Conservation (phyloP, 140 eudicot species). For the Senecio squalidus region DNA sequence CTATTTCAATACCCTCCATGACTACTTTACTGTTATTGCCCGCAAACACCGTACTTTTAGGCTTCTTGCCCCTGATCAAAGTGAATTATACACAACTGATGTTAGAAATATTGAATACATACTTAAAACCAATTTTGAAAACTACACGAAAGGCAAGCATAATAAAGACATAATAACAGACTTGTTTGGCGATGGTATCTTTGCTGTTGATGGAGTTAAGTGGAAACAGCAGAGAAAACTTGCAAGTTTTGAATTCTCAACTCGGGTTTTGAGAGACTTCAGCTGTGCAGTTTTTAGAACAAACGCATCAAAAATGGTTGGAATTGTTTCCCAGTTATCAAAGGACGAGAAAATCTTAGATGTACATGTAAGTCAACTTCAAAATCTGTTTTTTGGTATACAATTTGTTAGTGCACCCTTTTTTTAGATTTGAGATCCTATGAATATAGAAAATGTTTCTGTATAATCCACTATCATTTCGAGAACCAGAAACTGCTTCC, state of each 20-base stretch:
- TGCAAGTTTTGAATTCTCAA: conserved; percentile 61
- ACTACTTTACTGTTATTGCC: conserved; percentile 36
- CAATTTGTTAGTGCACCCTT: neutral
- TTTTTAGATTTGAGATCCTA: neutral
- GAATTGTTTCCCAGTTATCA: conserved; percentile 25
- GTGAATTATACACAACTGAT: conserved; percentile 17
- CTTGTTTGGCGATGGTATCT: conserved; percentile 61
- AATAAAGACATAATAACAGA: conserved; percentile 36
- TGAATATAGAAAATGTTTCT: neutral
- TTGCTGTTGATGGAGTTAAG: conserved; percentile 52
- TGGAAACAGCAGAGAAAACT: conserved; percentile 67
- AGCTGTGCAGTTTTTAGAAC: conserved; percentile 52
- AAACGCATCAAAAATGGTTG: conserved; percentile 40
- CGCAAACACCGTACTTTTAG: conserved; percentile 37
- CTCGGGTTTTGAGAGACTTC: conserved; percentile 47
- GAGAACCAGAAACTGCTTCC: too few relatives aligned
- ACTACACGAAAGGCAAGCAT: conserved; percentile 39
- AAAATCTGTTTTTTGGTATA: neutral
- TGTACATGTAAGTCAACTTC: conserved; percentile 43
- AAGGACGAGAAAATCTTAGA: conserved; percentile 27
- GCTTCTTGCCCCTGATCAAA: conserved; percentile 45
- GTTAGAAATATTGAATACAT: conserved; percentile 8
- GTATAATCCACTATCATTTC: too few relatives aligned
- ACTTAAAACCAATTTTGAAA: conserved; percentile 19
- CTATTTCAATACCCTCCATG: conserved; percentile 46